Conservation (phyloP, 2,329 filamentous ascomycete genomes). For the Colletotrichum nymphaeae region DNA sequence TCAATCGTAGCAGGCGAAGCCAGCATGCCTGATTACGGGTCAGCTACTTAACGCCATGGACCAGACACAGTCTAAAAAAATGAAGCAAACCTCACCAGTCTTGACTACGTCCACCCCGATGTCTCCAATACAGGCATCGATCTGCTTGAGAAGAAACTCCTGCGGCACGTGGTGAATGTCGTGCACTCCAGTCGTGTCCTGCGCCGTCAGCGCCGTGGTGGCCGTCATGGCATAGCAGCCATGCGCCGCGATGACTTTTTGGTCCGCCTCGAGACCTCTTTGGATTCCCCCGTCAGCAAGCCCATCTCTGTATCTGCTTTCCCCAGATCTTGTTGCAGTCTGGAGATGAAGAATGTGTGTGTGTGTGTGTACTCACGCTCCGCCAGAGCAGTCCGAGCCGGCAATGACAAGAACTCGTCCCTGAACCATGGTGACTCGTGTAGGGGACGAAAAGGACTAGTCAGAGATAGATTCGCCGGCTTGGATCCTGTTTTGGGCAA, state of each 20-base stretch:
- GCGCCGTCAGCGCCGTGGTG: constrained; percentile 94
- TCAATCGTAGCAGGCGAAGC: constrained; percentile 77
- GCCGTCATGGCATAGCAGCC: constrained; percentile 96
- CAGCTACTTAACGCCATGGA: background rate
- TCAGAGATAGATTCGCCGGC: background rate
- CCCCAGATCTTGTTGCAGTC: too few relatives aligned
- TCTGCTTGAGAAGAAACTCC: constrained; percentile 84
- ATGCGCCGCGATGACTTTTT: constrained; percentile 93
- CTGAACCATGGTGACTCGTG: constrained; percentile 46
- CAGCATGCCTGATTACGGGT: constrained; percentile 75
- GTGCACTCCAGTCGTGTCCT: constrained; percentile 88
- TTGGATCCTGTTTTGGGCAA: background rate
- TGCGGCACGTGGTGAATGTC: constrained; percentile 84
- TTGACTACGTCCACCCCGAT: constrained; percentile 92
- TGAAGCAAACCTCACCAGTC: constrained; percentile 69
- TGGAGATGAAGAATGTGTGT: background rate
- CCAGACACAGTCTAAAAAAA: background rate
- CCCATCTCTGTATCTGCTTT: too few relatives aligned
- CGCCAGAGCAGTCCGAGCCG: constrained; percentile 90
- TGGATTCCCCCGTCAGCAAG: background rate
- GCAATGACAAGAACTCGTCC: constrained; percentile 81
- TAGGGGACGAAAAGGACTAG: background rate
- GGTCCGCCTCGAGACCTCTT: constrained; percentile 94
- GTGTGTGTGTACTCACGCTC: constrained; percentile 69
- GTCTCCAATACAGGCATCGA: constrained; percentile 86